Evolutionary conservation across 257 asterid species (phyloP).

Genomic region (Orobanche coerulescens): DNA sequence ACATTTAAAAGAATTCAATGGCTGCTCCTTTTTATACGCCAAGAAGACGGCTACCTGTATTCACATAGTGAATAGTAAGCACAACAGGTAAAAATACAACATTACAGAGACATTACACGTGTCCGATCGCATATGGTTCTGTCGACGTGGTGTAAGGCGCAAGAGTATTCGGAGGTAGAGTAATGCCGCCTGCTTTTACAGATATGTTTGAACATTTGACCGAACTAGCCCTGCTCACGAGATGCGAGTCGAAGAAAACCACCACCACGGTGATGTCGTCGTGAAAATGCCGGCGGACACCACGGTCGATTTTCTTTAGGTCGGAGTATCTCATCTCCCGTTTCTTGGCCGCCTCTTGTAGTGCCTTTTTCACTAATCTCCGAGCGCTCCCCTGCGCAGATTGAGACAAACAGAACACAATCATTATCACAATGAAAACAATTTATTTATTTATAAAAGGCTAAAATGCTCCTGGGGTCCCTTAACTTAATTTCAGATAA

Average conservation of each 20-base stretch:
- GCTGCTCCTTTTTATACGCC: constrained; percentile 35
- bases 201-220: constrained; percentile 44
- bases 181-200: constrained; percentile 59
- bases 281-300: constrained; percentile 85
- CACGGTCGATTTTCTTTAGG: constrained; percentile 78
- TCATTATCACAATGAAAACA: no score
- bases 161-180: constrained; percentile 36
- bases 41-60: constrained; percentile 36
- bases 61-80: constrained; percentile 21
- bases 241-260: constrained; percentile 61
- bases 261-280: constrained; percentile 79
- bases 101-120: constrained; percentile 16
- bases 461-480: no score
- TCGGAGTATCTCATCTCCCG: constrained; percentile 94
- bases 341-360: constrained; percentile 86
- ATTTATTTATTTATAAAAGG: no score
- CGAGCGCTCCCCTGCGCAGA: constrained; percentile 67
- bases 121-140: constrained; percentile 29
- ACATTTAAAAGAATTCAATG: constrained; percentile 42
- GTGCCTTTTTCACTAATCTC: constrained; percentile 68
- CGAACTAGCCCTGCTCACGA: constrained; percentile 65
- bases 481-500: no score
- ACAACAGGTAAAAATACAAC: constrained; percentile 24
- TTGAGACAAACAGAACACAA: neutral
- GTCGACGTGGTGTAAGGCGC: constrained; percentile 37